phyloP scores from a whole-genome alignment of 371 early-diverging fungal genomes.

The Saksenaea oblongispora region DNA sequence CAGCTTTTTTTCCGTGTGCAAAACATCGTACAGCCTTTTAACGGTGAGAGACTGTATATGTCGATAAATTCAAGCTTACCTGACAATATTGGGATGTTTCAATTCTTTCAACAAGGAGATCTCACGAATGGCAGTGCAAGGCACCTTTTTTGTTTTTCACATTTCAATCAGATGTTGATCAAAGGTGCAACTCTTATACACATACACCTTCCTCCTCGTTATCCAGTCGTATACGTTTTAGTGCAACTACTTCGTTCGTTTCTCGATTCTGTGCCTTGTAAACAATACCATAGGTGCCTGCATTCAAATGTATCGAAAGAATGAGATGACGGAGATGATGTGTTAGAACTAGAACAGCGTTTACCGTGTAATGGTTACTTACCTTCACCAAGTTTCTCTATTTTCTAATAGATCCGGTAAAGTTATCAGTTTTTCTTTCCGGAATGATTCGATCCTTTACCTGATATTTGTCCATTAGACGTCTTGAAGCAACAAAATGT shows the following conservation, averaged over 20 bases:
- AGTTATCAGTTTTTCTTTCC: not conserved
- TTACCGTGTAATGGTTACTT: constrained; percentile 5
- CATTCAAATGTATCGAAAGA: not conserved
- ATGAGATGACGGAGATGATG: not conserved
- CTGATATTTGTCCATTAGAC: constrained; percentile 81
- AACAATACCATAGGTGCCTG: constrained; percentile 95
- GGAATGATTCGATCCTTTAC: constrained; percentile 32
- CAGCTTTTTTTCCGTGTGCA: constrained; percentile 93
- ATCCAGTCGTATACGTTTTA: constrained; percentile 97
- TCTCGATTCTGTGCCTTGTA: constrained; percentile 96
- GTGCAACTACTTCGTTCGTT: constrained; percentile 93
- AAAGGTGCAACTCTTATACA: constrained; percentile 2
- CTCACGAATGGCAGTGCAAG: constrained; percentile 98
- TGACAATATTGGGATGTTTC: constrained; percentile 94
- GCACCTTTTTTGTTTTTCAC: constrained; percentile 59
- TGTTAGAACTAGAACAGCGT: not conserved
- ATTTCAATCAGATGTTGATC: not conserved
- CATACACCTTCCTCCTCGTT: constrained; percentile 93
- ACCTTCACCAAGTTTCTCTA: constrained; percentile 92
- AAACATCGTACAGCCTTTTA: constrained; percentile 85
- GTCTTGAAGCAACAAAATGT: not conserved
- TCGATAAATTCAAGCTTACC: constrained; percentile 32
- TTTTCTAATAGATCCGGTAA: constrained; percentile 62
- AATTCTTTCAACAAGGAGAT: constrained; percentile 96
- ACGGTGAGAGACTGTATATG: not conserved